phyloP scores from a whole-genome alignment of 1,139 yeast genomes.

The Blastobotrys serpentis region DNA sequence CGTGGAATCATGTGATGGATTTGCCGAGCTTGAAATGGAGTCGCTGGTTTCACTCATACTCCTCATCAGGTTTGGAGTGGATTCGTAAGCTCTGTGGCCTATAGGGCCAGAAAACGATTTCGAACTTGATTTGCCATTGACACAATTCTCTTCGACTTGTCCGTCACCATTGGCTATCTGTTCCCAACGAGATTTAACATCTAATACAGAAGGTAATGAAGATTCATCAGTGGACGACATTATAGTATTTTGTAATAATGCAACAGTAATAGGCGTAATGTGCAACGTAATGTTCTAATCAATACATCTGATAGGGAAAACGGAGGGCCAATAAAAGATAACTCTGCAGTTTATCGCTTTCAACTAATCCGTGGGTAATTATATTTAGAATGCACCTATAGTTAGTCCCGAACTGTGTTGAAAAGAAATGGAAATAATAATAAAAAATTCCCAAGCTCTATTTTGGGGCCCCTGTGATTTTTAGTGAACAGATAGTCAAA shows the following conservation, averaged over 20 bases:
- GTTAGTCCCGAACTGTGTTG: too few species aligned
- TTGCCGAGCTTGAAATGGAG: neutral
- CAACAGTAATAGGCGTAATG: neutral
- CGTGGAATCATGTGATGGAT: conserved; percentile 4
- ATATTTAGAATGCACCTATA: too few species aligned
- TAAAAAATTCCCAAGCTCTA: neutral
- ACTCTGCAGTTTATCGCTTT: too few species aligned
- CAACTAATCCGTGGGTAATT: too few species aligned
- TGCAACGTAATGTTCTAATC: too few species aligned
- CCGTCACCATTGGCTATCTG: conserved; percentile 23
- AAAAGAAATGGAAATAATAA: too few species aligned
- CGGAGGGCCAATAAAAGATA: neutral
- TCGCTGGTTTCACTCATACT: conserved; percentile 7
- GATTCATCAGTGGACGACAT: conserved; percentile 28
- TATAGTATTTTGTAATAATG: neutral
- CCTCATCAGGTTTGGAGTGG: neutral
- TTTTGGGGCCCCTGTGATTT: neutral
- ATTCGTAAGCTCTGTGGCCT: neutral
- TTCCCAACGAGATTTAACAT: conserved; percentile 31
- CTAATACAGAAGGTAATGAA: conserved; percentile 31
- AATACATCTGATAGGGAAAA: neutral
- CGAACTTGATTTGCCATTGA: neutral
- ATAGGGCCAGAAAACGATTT: conserved; percentile 1
- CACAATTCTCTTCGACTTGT: neutral
- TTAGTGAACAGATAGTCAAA: neutral